These are phyloP conservation scores for Recurvomyces mirabilis DNA, from an alignment of 495 filamentous ascomycete genomes.

Conservation along the genomic window DNA sequence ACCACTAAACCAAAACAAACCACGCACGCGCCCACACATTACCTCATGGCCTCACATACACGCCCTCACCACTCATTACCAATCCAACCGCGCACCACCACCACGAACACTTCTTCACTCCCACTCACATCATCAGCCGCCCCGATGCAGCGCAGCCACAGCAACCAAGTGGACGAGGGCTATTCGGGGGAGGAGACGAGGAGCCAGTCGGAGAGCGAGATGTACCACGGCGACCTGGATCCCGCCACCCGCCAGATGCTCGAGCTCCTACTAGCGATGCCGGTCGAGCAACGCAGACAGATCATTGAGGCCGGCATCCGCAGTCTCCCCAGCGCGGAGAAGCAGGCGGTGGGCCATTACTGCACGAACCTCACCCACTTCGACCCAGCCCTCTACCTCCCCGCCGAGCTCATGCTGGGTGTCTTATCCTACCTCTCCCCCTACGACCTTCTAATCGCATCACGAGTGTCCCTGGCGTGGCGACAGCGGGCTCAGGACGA, in stretches of 20 bases:
- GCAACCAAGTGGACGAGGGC: constrained; percentile 45
- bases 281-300: constrained; percentile 27
- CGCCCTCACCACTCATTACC: too few relatives aligned
- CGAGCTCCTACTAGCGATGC: not conserved
- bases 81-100: not conserved
- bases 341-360: constrained; percentile 65
- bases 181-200: constrained; percentile 56
- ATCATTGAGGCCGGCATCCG: constrained; percentile 56
- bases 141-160: not conserved
- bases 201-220: constrained; percentile 42
- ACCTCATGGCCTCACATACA: too few relatives aligned
- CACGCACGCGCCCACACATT: too few relatives aligned
- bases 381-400: constrained; percentile 76
- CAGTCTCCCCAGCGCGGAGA: constrained; percentile 60
- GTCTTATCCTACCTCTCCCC: constrained; percentile 79
- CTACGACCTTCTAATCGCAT: constrained; percentile 61
- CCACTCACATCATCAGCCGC: not conserved
- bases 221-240: constrained; percentile 36
- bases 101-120: too few relatives aligned
- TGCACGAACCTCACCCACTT: constrained; percentile 75
- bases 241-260: not conserved
- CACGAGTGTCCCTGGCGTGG: constrained; percentile 71
- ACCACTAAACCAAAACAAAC: too few relatives aligned
- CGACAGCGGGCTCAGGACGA: constrained; percentile 69
- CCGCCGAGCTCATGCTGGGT: constrained; percentile 77